Conservation (phyloP, 805 yeast species). For the Kuraishia cidri region DNA sequence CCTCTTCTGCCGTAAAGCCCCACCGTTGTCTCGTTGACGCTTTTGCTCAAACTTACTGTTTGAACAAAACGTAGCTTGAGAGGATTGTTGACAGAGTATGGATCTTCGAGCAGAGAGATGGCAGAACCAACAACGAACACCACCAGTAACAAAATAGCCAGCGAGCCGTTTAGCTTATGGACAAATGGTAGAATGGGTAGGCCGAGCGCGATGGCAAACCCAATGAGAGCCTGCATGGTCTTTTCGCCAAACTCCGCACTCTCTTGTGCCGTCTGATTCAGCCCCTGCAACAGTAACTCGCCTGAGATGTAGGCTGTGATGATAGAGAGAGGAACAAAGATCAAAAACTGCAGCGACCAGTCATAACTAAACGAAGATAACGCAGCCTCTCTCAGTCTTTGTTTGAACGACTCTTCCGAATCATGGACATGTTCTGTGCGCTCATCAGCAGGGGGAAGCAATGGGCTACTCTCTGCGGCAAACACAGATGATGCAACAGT, state of each 20-base stretch:
- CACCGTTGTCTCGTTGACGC: conserved; percentile 25
- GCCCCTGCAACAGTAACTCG: conserved; percentile 49
- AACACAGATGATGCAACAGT: neutral
- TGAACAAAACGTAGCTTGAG: conserved; percentile 68
- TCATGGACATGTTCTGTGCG: conserved; percentile 8
- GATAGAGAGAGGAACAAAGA: conserved; percentile 58
- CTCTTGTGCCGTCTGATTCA: conserved; percentile 68
- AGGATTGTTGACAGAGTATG: conserved; percentile 60
- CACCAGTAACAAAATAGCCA: conserved; percentile 29
- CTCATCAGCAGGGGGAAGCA: conserved; percentile 10
- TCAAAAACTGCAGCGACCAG: conserved; percentile 70
- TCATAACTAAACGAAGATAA: conserved; percentile 53
- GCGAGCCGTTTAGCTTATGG: conserved; percentile 52
- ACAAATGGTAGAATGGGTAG: conserved; percentile 58
- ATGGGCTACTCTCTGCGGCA: conserved; percentile 20
- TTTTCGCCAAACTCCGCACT: conserved; percentile 31
- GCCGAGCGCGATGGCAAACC: conserved; percentile 26
- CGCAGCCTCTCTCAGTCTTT: conserved; percentile 18
- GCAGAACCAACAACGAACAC: conserved; percentile 28
- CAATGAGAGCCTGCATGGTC: conserved; percentile 24
- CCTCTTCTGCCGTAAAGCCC: conserved; percentile 43
- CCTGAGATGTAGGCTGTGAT: conserved; percentile 47
- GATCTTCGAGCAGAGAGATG: conserved; percentile 28
- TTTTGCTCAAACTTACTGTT: conserved; percentile 34
- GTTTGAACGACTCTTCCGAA: conserved; percentile 13